These are phyloP conservation scores for Leccinum variabile DNA, from an alignment of 1,284 basidiomycete genomes.

Conservation along the genomic window DNA sequence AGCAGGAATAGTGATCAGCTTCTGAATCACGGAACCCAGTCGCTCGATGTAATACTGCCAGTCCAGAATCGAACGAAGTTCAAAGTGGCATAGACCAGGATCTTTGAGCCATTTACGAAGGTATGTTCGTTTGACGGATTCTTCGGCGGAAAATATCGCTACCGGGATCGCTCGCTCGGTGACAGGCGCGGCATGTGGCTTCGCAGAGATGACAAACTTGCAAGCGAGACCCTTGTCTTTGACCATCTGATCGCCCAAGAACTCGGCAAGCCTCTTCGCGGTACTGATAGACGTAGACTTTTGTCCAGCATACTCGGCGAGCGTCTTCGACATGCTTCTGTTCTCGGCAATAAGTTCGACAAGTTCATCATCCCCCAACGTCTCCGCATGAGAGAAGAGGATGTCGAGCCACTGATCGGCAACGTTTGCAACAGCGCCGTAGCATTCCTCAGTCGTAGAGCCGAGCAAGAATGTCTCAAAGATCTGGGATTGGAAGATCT, in stretches of 20 bases:
- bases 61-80: slow-evolving; percentile 93
- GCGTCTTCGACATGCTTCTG: slow-evolving; percentile 95
- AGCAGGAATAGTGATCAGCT: slow-evolving; percentile 98
- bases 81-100: slow-evolving; percentile 84
- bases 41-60: slow-evolving; percentile 99
- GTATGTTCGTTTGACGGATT: slow-evolving; percentile 85
- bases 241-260: slow-evolving; percentile 98
- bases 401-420: slow-evolving; percentile 99
- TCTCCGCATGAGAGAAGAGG: slow-evolving; percentile 84
- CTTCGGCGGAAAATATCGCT: slow-evolving; percentile 98
- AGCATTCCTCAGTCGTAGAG: slow-evolving; percentile 73
- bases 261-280: slow-evolving; percentile 92
- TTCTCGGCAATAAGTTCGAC: slow-evolving; percentile 99
- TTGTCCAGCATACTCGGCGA: slow-evolving; percentile 94
- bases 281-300: slow-evolving; percentile 99
- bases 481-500: no score
- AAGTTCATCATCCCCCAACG: slow-evolving; percentile 87
- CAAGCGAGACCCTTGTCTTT: slow-evolving; percentile 99
- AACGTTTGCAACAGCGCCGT: slow-evolving; percentile 89
- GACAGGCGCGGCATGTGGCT: slow-evolving; percentile 91
- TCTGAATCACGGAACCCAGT: slow-evolving; percentile 97
- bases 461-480: no score
- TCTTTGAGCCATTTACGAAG: slow-evolving; percentile 98
- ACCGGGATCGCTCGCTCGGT: slow-evolving; percentile 97
- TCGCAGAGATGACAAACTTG: slow-evolving; percentile 98